Base-by-base conservation (phyloP, 768 basidiomycete species). In the Phylloporus arenicola region DNA sequence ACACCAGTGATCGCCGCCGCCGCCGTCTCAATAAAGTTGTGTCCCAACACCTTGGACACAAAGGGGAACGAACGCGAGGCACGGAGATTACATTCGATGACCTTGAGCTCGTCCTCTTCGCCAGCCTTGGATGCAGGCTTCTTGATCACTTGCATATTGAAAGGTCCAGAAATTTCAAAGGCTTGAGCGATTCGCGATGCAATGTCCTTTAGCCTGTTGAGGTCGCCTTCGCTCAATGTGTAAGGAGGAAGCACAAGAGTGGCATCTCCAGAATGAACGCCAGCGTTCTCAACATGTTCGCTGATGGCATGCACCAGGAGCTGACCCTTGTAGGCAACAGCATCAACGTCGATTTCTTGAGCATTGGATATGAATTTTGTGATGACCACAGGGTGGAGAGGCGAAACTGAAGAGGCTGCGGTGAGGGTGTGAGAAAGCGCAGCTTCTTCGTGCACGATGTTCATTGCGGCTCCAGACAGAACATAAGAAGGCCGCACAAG, bases 1-100 rank as follows among this genome's bases (percentile, higher is more conserved):
- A 87, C 77, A 48, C 82, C 86, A 17, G 87, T 80, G 57, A 95
- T 95, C 17, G 93, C 93, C 22, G 83, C 79, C 14, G 92, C 87
- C 13, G 95, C 95, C 35, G 85, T 84, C 55, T 98, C 89, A 58
- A 99, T 92, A 69, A 98, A 98, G 76, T 99, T 97, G 70, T 87
- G 86, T 40, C 92, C 95, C 55, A 98, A 79, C 16, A 98, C 95
- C 75, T 98, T 98, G 52, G 92, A 96, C 3, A 99, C 96, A 73
- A 99, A 99, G 55, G 95, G 94, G 88, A 98, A 98, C 27, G 92
- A 95, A 19, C 96, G 86, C 22, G 95, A 98, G 14, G 96, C 96
- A 51, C 96, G 90, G 30, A 98, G 75, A 70, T 99, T 99, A 71
- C 96, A 99, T 70, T 99, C 96, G 57, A 99, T 99, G 57, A 98